Evolutionary conservation across 441 rosid genomes (phyloP), one percentile per base, ranked within the genome.

Genomic region (Kokia cookei): DNA sequence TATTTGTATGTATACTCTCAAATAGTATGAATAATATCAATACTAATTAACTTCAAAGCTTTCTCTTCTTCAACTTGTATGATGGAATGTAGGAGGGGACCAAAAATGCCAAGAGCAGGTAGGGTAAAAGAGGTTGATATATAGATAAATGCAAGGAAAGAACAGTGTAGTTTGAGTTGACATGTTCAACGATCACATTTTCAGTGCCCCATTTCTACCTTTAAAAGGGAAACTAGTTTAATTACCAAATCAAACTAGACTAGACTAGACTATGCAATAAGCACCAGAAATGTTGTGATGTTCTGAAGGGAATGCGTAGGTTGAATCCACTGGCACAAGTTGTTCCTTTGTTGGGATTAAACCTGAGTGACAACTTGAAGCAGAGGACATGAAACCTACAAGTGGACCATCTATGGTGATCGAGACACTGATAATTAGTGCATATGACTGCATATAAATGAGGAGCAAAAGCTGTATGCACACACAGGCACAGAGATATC

Each of bases 331-430:
- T 64, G 76, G 77, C 35, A 69, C 79, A 75, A 69, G 75, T 72
- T 76, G 81, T 77, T 59, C 62, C 50, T 66, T 61, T 76, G 83
- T 69, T 85, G 80, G 73, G 73, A 71, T 66, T 76, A 75, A 77
- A 77, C 57, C 69, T 62, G 68, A 71, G 71, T 48, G 78, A 78
- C 76, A 80, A 50, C 69, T 69, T 55, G 54, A 17, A 63, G 78
- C 47, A 45, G 63, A 69, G 61, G 75, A 77, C 80, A 70, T 29
- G 69, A 76, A 61, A 63, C 71, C 79, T 63, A 45, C 45, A 17
- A 65, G 83, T 76, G 89, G 86, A 78, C 86, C 82, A 42, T 51
- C 72, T 75, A 17, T n/a, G 85, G 69, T 67, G 85, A 83, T 81
- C 9, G 42, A 35, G 85, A 81, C 83, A 15, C 19, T 59, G 78